phyloP scores from a whole-genome alignment of 352 stramenopile genomes.

The Globisporangium splendens region DNA sequence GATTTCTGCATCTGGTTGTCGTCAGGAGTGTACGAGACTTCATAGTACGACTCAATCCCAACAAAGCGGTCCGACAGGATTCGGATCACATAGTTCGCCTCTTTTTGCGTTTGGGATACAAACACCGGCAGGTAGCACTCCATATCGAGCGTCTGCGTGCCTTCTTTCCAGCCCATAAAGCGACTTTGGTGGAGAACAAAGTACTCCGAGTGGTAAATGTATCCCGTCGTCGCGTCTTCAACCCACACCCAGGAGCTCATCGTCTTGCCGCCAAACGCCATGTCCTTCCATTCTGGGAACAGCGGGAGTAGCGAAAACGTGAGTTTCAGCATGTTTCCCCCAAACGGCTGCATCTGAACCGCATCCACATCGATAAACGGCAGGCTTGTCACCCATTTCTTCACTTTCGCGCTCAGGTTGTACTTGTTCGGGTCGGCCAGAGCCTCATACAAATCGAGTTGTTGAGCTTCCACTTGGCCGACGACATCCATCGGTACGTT shows the following conservation, averaged over 20 bases:
- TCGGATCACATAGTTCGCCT: conserved; percentile 91
- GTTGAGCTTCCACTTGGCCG: conserved; percentile 76
- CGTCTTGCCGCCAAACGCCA: conserved; percentile 47
- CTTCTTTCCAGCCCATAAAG: conserved; percentile 63
- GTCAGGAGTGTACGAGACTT: conserved; percentile 57
- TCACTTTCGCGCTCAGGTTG: conserved; percentile 49
- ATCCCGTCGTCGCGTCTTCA: conserved; percentile 91
- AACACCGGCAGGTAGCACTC: conserved; percentile 97
- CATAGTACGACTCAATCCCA: conserved; percentile 90
- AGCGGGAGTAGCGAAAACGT: conserved; percentile 74
- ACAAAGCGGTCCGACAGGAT: conserved; percentile 96
- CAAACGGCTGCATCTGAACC: conserved; percentile 93
- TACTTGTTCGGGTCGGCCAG: conserved; percentile 35
- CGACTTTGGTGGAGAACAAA: conserved; percentile 82
- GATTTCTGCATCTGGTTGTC: conserved; percentile 22
- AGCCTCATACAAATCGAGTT: conserved; percentile 63
- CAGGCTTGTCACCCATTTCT: conserved; percentile 62
- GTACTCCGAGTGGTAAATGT: conserved; percentile 94
- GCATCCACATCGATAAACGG: conserved; percentile 67
- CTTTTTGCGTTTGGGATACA: conserved; percentile 83
- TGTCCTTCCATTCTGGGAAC: conserved; percentile 72
- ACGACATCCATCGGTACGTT: conserved; percentile 87
- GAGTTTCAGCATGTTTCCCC: conserved; percentile 91
- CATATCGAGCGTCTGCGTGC: conserved; percentile 72
- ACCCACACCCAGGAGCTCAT: conserved; percentile 97